phyloP scores from a whole-genome alignment of 371 early-diverging fungal species.

The Mucor indicus region DNA sequence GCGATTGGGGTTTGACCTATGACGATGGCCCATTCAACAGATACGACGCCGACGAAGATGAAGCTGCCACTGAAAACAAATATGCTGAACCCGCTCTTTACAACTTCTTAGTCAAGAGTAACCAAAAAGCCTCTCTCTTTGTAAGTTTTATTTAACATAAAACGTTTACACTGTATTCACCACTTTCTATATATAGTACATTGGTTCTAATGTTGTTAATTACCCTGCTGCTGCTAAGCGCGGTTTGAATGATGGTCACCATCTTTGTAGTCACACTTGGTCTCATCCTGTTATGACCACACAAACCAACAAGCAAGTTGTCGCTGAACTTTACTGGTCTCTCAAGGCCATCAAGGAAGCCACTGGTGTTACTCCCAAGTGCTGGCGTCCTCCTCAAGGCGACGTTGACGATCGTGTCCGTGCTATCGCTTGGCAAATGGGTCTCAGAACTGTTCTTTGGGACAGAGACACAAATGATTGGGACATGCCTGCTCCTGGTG shows the following conservation, averaged over 20 bases:
- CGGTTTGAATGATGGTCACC: slow-evolving; percentile 41
- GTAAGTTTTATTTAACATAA: slow-evolving; percentile 14
- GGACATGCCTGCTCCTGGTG: slow-evolving; percentile 29
- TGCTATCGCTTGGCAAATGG: slow-evolving; percentile 46
- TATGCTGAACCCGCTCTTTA: slow-evolving; percentile 40
- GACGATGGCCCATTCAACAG: slow-evolving; percentile 46
- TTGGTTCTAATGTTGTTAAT: slow-evolving; percentile 41
- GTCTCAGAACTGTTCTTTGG: slow-evolving; percentile 39
- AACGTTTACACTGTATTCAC: not conserved
- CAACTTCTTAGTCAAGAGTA: slow-evolving; percentile 30
- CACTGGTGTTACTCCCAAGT: slow-evolving; percentile 47
- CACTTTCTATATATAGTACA: slow-evolving; percentile 16
- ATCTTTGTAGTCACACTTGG: slow-evolving; percentile 53
- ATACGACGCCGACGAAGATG: slow-evolving; percentile 6
- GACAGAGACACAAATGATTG: slow-evolving; percentile 22
- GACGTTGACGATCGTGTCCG: slow-evolving; percentile 52
- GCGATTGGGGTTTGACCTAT: slow-evolving; percentile 43
- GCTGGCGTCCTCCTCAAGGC: slow-evolving; percentile 53
- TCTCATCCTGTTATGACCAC: slow-evolving; percentile 56
- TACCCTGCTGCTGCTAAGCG: slow-evolving; percentile 42
- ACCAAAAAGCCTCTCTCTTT: slow-evolving; percentile 14
- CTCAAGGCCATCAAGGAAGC: slow-evolving; percentile 48
- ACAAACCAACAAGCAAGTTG: slow-evolving; percentile 40
- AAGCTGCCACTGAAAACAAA: slow-evolving; percentile 8
- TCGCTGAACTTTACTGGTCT: slow-evolving; percentile 55